Conservation (phyloP, 2,329 filamentous ascomycete species). For the Pezicula neosporulosa region DNA sequence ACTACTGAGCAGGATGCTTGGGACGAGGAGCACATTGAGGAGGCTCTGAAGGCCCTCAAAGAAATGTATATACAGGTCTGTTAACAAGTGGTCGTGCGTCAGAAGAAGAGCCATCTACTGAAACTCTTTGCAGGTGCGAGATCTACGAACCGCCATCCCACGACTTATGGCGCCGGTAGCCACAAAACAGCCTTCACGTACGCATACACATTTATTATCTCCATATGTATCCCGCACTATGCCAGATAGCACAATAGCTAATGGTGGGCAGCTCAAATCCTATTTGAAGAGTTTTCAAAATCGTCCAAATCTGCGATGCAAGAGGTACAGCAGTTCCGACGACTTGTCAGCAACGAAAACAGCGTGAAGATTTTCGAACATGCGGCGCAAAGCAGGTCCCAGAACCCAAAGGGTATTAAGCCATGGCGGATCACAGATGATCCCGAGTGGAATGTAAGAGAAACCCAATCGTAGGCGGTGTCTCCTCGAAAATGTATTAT, state of each 20-base stretch:
- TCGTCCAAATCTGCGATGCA: conserved; percentile 43
- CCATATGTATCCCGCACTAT: neutral
- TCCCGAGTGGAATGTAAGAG: conserved; percentile 49
- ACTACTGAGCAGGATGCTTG: conserved; percentile 18
- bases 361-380: conserved; percentile 44
- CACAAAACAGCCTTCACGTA: conserved; percentile 48
- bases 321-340: conserved; percentile 44
- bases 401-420: conserved; percentile 53
- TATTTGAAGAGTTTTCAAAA: conserved; percentile 45
- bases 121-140: conserved; percentile 37
- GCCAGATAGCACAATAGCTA: conserved; percentile 2
- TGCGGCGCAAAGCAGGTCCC: conserved; percentile 48
- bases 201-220: conserved; percentile 18
- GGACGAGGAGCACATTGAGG: conserved; percentile 28
- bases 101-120: neutral
- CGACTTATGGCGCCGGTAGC: conserved; percentile 49
- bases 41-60: conserved; percentile 27
- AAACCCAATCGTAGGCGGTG: conserved; percentile 10
- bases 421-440: conserved; percentile 57
- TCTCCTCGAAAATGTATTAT: too few species aligned
- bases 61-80: conserved; percentile 32
- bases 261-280: conserved; percentile 41
- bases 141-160: conserved; percentile 45
- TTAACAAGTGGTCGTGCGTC: neutral
- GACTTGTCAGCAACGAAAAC: conserved; percentile 23